Evolutionary conservation across 257 asterid genomes (phyloP).

Genomic region (Solanum okadae): DNA sequence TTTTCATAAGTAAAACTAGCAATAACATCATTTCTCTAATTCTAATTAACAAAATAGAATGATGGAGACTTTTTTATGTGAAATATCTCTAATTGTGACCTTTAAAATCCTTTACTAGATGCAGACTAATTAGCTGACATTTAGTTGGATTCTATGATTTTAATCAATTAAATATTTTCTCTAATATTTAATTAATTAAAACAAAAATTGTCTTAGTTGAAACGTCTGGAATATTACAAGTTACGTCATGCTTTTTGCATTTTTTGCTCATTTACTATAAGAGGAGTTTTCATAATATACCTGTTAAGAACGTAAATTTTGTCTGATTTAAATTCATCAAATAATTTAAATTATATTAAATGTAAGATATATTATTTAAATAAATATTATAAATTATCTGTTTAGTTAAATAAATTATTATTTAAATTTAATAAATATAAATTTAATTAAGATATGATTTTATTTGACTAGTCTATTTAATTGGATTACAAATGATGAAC

Average conservation of each 20-base stretch:
- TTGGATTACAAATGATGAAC: too few relatives aligned
- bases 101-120: background rate
- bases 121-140: background rate
- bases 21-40: background rate
- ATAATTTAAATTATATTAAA: too few relatives aligned
- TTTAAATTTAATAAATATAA: too few relatives aligned
- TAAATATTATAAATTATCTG: too few relatives aligned
- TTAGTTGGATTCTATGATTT: background rate
- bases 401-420: too few relatives aligned
- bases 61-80: background rate
- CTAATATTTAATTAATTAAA: background rate
- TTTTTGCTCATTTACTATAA: background rate
- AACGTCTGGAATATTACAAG: slow-evolving; percentile 2
- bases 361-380: too few relatives aligned
- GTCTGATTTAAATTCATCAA: too few relatives aligned
- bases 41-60: background rate
- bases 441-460: too few relatives aligned
- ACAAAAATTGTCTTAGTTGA: background rate
- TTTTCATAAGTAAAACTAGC: background rate
- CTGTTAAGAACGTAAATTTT: too few relatives aligned
- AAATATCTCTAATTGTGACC: background rate
- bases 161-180: background rate
- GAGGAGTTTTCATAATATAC: background rate
- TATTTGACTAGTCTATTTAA: too few relatives aligned
- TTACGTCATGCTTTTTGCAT: slow-evolving; percentile 12